A percentile compares a stretch with the other conserved stretches of the same genome.
Conservation (phyloP, 192 early-diverging fungal genomes). For the Linnemannia zychae region DNA sequence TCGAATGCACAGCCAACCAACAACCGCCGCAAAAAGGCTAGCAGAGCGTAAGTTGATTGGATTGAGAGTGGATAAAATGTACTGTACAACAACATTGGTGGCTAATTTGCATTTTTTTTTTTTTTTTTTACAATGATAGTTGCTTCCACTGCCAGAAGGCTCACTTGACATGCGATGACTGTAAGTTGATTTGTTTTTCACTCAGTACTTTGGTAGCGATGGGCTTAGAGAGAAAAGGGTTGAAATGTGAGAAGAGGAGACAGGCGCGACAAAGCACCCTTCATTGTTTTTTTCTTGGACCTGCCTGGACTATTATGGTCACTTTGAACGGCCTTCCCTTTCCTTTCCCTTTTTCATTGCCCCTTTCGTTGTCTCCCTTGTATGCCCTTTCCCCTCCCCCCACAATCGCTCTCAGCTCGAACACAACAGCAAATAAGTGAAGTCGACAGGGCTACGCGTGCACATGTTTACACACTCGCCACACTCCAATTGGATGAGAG, state of each 20-base stretch:
- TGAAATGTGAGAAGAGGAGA: not conserved
- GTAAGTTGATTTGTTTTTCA: slow-evolving; percentile 55
- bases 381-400: not conserved
- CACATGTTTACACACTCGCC: not conserved
- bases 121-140: slow-evolving; percentile 12
- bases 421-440: not conserved
- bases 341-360: not conserved
- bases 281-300: not conserved
- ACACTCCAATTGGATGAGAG: not conserved
- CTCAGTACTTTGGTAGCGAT: not conserved
- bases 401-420: not conserved
- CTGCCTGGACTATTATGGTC: not conserved
- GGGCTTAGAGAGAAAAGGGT: not conserved
- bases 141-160: slow-evolving; percentile 84
- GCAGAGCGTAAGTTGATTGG: slow-evolving; percentile 61
- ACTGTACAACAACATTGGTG: not conserved
- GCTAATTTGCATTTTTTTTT: not conserved
- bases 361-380: not conserved
- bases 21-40: slow-evolving; percentile 65
- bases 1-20: slow-evolving; percentile 12
- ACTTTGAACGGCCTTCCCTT: not conserved
- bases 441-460: not conserved
- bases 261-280: not conserved
- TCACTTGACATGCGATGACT: slow-evolving; percentile 81
- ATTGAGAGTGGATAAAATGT: too few relatives aligned